phyloP scores from a whole-genome alignment of 495 filamentous ascomycete species.

The Tuber indicum region DNA sequence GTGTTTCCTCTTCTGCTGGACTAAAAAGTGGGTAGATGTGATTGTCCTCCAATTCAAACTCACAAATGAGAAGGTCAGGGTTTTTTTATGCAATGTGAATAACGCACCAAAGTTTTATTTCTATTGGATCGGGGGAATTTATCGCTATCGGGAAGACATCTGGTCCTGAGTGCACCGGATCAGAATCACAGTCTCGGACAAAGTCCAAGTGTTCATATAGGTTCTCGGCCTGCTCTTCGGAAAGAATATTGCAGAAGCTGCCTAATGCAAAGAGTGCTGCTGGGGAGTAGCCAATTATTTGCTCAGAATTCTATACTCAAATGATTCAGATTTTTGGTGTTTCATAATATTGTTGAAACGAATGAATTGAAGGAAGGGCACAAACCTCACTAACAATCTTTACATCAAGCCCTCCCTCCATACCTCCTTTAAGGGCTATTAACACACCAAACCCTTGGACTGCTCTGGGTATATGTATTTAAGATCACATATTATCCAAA shows the following conservation, averaged over 20 bases:
- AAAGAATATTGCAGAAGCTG: constrained; percentile 73
- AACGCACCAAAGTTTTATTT: constrained; percentile 78
- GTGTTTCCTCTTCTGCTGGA: constrained; percentile 52
- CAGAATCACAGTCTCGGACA: constrained; percentile 55
- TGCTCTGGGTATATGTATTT: constrained; percentile 83
- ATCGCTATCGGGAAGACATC: constrained; percentile 80
- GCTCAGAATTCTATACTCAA: constrained; percentile 55
- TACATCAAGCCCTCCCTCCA: constrained; percentile 57
- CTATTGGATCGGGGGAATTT: constrained; percentile 47
- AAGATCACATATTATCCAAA: too few relatives aligned
- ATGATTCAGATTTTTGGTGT: constrained; percentile 6
- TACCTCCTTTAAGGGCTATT: constrained; percentile 66
- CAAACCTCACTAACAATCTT: constrained; percentile 68
- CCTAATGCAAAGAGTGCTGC: constrained; percentile 66
- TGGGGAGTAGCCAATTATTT: constrained; percentile 72
- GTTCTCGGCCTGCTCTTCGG: constrained; percentile 73
- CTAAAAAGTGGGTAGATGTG: constrained; percentile 59
- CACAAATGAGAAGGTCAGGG: constrained; percentile 71
- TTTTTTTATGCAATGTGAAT: constrained; percentile 62
- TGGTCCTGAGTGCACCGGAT: constrained; percentile 51
- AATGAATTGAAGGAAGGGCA: constrained; percentile 5
- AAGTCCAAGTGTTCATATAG: constrained; percentile 84
- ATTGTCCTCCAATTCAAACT: constrained; percentile 88
- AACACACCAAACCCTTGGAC: constrained; percentile 78
- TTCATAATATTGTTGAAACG: constrained; percentile 6